Evolutionary conservation across 2,329 filamentous ascomycete genomes (phyloP).

Genomic region (Thelonectria blattea): DNA sequence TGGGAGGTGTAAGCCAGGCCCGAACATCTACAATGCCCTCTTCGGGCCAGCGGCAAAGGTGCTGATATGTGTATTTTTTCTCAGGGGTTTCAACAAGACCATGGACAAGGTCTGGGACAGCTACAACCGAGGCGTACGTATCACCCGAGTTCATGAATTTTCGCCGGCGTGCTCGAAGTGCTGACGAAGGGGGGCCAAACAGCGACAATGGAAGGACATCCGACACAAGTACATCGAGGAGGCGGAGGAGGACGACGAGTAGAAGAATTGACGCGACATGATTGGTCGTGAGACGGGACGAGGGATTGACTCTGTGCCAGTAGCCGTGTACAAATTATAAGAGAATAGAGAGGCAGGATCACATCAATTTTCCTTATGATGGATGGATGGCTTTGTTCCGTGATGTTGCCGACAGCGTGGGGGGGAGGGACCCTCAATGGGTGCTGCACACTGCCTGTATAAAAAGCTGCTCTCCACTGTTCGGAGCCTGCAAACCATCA

Average conservation of each 20-base stretch:
- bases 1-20: constrained; percentile 82
- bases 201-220: constrained; percentile 99
- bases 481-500: too few relatives aligned
- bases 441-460: not conserved
- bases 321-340: constrained; percentile 44
- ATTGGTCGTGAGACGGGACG: constrained; percentile 26
- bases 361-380: constrained; percentile 29
- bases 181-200: constrained; percentile 34
- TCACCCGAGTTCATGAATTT: not conserved
- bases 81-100: constrained; percentile 79
- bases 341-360: constrained; percentile 41
- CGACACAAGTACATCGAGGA: constrained; percentile 83
- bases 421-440: not conserved
- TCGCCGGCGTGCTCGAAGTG: constrained; percentile 12
- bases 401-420: constrained; percentile 18
- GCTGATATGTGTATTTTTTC: constrained; percentile 41
- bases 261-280: constrained; percentile 21
- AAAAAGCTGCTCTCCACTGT: not conserved
- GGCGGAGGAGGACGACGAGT: constrained; percentile 59
- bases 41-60: constrained; percentile 26
- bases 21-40: constrained; percentile 5
- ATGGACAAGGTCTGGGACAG: constrained; percentile 90
- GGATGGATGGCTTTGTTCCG: constrained; percentile 3
- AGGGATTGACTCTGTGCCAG: constrained; percentile 36
- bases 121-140: constrained; percentile 88